Conservation (phyloP, 176 grass and related monocot genomes). For the Tillandsia fasciculata region DNA sequence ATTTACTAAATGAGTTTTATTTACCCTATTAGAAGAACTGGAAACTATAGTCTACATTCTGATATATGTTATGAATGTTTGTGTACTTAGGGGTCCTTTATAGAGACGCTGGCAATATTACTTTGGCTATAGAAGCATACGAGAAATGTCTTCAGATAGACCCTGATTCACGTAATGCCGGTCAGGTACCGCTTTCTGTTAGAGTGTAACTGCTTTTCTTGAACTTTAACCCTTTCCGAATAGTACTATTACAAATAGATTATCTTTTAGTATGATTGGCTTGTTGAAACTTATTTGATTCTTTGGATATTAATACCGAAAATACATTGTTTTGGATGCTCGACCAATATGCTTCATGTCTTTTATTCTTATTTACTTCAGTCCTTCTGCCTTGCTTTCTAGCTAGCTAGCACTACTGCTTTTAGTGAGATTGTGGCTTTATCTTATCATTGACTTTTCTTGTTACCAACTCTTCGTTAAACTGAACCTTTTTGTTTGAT, state of each 20-base stretch:
- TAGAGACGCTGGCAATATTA: conserved; percentile 95
- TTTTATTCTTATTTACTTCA: no score
- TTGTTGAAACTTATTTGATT: background rate
- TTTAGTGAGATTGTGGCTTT: no score
- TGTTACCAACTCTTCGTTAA: background rate
- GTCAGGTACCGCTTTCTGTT: conserved; percentile 54
- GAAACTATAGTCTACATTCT: conserved; percentile 3
- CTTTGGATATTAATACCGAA: background rate
- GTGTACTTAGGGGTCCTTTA: conserved; percentile 74
- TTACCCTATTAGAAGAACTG: conserved; percentile 3
- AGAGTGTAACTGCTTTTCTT: conserved; percentile 2
- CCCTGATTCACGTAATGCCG: conserved; percentile 96
- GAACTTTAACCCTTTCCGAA: background rate
- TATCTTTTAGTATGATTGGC: background rate
- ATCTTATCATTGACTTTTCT: background rate
- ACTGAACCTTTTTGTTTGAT: background rate
- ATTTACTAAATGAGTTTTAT: background rate
- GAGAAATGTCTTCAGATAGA: conserved; percentile 95
- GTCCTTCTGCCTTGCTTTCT: no score
- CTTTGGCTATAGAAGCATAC: conserved; percentile 78
- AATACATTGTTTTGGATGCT: background rate
- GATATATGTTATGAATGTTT: conserved; percentile 18
- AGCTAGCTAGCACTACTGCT: no score
- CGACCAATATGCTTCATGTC: background rate
- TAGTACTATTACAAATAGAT: background rate